Evolutionary conservation across 2,329 filamentous ascomycete species (phyloP).

Genomic region (Alternaria metachromatica): DNA sequence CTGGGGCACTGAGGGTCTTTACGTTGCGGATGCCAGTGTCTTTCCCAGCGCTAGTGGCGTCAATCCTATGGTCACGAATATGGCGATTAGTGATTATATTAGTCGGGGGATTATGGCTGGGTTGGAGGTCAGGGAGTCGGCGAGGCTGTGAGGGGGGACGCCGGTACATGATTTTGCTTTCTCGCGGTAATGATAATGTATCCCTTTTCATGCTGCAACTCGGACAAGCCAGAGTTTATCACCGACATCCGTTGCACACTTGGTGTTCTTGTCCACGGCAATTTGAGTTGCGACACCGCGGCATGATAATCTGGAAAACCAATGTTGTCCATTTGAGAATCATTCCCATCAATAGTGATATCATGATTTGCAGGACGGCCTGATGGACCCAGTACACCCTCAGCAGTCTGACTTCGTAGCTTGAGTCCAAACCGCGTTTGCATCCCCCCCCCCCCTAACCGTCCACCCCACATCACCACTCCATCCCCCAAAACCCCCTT

Average conservation of each 20-base stretch:
- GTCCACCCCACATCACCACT: background rate
- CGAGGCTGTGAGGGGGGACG: constrained; percentile 18
- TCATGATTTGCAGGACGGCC: too few species aligned
- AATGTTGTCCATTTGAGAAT: background rate
- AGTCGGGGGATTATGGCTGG: constrained; percentile 37
- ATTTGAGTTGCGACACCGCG: background rate
- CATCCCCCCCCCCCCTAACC: too few species aligned
- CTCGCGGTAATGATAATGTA: too few species aligned
- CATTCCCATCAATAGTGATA: too few species aligned
- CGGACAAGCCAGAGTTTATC: too few species aligned
- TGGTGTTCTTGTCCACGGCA: background rate
- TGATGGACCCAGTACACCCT: background rate
- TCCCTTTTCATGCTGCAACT: too few species aligned
- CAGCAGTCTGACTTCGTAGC: too few species aligned
- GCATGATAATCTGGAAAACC: background rate
- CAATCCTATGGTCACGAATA: constrained; percentile 81
- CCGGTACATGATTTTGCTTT: too few species aligned
- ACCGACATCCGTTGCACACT: too few species aligned
- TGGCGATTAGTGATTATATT: constrained; percentile 58
- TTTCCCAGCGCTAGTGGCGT: constrained; percentile 80
- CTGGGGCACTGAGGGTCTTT: constrained; percentile 71
- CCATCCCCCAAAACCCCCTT: background rate
- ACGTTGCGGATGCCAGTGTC: constrained; percentile 76
- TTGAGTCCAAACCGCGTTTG: too few species aligned
- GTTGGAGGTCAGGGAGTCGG: constrained; percentile 32